A percentile compares a stretch with the other conserved stretches of the same genome.
Evolutionary conservation across 2,329 filamentous ascomycete species (phyloP).

Genomic region (Phaeoacremonium minimum): DNA sequence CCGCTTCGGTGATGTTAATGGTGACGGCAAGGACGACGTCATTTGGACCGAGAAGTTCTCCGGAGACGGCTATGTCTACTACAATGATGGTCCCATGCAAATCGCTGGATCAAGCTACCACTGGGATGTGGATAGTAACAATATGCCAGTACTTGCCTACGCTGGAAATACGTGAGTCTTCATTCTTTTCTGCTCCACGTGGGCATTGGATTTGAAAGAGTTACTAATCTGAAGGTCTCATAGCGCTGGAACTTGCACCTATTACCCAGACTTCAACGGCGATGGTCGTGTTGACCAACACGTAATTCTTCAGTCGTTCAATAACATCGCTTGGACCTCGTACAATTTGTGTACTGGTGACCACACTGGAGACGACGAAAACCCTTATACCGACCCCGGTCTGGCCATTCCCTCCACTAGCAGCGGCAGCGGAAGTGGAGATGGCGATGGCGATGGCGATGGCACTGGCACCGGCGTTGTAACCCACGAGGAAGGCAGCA

Average conservation of each 20-base stretch:
- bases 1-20: slow-evolving; percentile 31
- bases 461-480: too few species aligned
- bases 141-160: slow-evolving; percentile 3
- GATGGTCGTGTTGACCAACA: slow-evolving; percentile 18
- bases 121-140: slow-evolving; percentile 8
- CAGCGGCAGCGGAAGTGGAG: not conserved
- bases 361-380: not conserved
- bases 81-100: slow-evolving; percentile 18
- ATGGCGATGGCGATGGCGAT: too few species aligned
- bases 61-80: slow-evolving; percentile 21
- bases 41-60: slow-evolving; percentile 28
- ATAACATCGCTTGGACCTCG: slow-evolving; percentile 10
- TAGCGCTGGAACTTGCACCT: slow-evolving; percentile 11
- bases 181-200: too few species aligned
- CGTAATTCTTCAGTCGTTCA: slow-evolving; percentile 6
- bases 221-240: too few species aligned
- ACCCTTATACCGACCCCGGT: not conserved
- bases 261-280: slow-evolving; percentile 19
- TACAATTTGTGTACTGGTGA: slow-evolving; percentile 8
- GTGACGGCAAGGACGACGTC: slow-evolving; percentile 27
- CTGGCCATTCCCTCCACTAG: not conserved
- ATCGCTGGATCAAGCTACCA: slow-evolving; percentile 9
- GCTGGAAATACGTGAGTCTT: slow-evolving; percentile 5
- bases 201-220: too few species aligned
- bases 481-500: too few species aligned